phyloP scores from a whole-genome alignment of 192 early-diverging fungal genomes.

The Neocallimastix lanati region DNA sequence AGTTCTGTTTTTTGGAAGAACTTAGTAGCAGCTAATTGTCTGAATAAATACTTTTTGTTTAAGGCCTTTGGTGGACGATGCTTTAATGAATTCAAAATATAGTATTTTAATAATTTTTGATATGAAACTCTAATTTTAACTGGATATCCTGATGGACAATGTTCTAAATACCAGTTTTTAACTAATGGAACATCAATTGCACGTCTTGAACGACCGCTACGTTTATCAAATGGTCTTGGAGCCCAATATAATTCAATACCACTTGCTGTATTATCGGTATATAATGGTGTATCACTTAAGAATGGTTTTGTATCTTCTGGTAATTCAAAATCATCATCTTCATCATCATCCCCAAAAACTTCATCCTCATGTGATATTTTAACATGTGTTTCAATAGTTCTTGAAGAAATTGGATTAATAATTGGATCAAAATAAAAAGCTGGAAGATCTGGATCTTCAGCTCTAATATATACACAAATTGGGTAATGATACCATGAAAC shows the following conservation, averaged over 20 bases:
- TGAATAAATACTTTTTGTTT: slow-evolving; percentile 87
- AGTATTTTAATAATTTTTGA: slow-evolving; percentile 94
- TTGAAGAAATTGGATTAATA: slow-evolving; percentile 91
- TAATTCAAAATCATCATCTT: slow-evolving; percentile 64
- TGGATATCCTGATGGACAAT: slow-evolving; percentile 76
- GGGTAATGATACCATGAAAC: slow-evolving; percentile 87
- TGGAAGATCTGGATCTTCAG: slow-evolving; percentile 88
- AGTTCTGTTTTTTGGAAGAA: slow-evolving; percentile 97
- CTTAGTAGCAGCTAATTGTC: slow-evolving; percentile 86
- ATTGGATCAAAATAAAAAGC: slow-evolving; percentile 96
- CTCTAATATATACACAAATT: slow-evolving; percentile 64
- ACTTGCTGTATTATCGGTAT: slow-evolving; percentile 80
- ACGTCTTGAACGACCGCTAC: slow-evolving; percentile 74
- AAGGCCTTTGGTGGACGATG: slow-evolving; percentile 71
- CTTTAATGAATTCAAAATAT: slow-evolving; percentile 79
- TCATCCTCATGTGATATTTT: slow-evolving; percentile 46
- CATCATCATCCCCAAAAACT: slow-evolving; percentile 55
- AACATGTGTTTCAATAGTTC: slow-evolving; percentile 31
- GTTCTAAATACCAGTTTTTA: slow-evolving; percentile 97
- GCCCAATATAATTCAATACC: slow-evolving; percentile 95
- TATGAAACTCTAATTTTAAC: slow-evolving; percentile 97
- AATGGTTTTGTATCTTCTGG: slow-evolving; percentile 67
- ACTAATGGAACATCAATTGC: slow-evolving; percentile 87
- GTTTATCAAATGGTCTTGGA: slow-evolving; percentile 87
- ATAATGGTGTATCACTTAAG: slow-evolving; percentile 50